phyloP scores from a whole-genome alignment of 148 eudicot species.

The Diospyros lotus region DNA sequence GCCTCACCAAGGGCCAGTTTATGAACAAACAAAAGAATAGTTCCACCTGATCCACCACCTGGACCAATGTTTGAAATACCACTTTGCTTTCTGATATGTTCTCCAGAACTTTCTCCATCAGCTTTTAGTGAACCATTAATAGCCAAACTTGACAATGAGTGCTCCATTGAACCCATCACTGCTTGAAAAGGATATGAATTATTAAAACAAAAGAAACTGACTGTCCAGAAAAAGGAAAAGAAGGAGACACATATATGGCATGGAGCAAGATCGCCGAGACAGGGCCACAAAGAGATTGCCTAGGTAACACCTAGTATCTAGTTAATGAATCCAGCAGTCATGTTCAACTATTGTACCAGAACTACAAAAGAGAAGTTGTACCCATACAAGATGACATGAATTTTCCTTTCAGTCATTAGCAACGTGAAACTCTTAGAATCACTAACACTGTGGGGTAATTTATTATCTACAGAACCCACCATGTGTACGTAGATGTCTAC shows the following conservation, averaged over 20 bases:
- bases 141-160: slow-evolving; percentile 57
- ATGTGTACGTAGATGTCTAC: not conserved
- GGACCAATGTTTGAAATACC: slow-evolving; percentile 40
- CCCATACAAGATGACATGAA: not conserved
- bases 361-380: not conserved
- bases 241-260: slow-evolving; percentile 1
- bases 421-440: not conserved
- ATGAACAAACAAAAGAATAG: slow-evolving; percentile 80
- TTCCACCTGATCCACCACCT: slow-evolving; percentile 99
- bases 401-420: not conserved
- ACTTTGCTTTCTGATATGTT: slow-evolving; percentile 31
- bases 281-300: not conserved
- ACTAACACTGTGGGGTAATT: not conserved
- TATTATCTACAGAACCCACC: not conserved
- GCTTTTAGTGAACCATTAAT: slow-evolving; percentile 69
- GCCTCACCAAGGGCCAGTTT: slow-evolving; percentile 50
- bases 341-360: not conserved
- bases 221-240: not conserved
- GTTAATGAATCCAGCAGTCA: not conserved
- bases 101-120: slow-evolving; percentile 77
- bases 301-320: not conserved
- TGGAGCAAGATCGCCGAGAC: not conserved
- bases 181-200: slow-evolving; percentile 16
- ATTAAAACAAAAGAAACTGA: not conserved
- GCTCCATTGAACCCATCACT: slow-evolving; percentile 97